phyloP scores from a whole-genome alignment of 805 yeast genomes.

The Spathaspora arborariae region DNA sequence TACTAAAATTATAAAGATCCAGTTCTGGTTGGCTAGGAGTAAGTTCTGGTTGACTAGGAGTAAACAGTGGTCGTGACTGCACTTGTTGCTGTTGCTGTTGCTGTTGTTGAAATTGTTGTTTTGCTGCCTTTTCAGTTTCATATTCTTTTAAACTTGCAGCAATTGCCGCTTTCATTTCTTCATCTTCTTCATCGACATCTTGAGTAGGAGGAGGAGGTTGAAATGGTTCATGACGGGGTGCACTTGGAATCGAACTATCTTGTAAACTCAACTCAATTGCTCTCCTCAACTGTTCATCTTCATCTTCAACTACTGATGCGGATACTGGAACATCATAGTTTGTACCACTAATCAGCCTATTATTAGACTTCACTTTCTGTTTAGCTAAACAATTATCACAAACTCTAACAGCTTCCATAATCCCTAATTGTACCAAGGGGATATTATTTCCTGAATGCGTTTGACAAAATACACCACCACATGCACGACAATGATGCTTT shows the following conservation, averaged over 20 bases:
- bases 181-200: slow-evolving; percentile 53
- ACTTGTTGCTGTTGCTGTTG: slow-evolving; percentile 18
- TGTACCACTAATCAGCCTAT: too few relatives aligned
- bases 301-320: slow-evolving; percentile 34
- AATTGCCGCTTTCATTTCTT: slow-evolving; percentile 89
- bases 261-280: slow-evolving; percentile 79
- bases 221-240: slow-evolving; percentile 14
- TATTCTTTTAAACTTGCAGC: slow-evolving; percentile 84
- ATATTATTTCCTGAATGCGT: slow-evolving; percentile 72
- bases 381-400: slow-evolving; percentile 75
- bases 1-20: slow-evolving; percentile 26
- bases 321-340: too few relatives aligned
- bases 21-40: slow-evolving; percentile 14
- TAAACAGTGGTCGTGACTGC: slow-evolving; percentile 11
- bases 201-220: slow-evolving; percentile 14
- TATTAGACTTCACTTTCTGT: slow-evolving; percentile 5
- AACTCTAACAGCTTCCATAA: slow-evolving; percentile 84
- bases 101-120: slow-evolving; percentile 9
- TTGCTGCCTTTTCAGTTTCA: slow-evolving; percentile 28
- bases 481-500: slow-evolving; percentile 94
- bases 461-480: slow-evolving; percentile 93
- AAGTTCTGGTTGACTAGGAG: too few relatives aligned
- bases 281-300: slow-evolving; percentile 69
- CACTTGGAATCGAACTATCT: slow-evolving; percentile 38
- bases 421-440: slow-evolving; percentile 80